phyloP scores from a whole-genome alignment of 2,329 filamentous ascomycete species.

The Elsinoe perseae region DNA sequence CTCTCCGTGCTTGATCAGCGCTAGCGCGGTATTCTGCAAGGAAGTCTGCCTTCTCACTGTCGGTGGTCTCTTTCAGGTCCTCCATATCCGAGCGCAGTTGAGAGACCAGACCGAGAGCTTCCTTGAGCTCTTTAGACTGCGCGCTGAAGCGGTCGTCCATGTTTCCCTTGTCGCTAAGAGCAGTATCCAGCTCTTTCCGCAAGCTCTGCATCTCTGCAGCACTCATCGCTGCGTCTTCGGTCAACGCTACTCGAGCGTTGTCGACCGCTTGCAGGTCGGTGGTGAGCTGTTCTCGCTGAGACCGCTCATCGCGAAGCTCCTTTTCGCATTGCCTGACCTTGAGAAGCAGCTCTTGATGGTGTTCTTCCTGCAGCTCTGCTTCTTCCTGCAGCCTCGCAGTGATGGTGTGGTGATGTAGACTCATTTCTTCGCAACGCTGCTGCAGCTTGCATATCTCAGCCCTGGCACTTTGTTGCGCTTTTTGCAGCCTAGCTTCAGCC shows the following conservation, averaged over 20 bases:
- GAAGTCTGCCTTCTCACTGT: constrained; percentile 6
- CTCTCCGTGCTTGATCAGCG: neutral
- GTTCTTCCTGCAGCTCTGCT: constrained; percentile 36
- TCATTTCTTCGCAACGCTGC: constrained; percentile 36
- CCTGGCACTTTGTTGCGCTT: constrained; percentile 31
- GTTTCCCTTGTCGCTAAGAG: neutral
- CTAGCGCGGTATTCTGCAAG: neutral
- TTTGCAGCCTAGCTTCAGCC: constrained; percentile 32
- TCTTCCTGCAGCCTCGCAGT: constrained; percentile 40
- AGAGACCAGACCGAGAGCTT: constrained; percentile 5
- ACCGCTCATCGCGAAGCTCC: neutral
- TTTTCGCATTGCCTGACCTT: neutral
- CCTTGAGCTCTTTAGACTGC: neutral
- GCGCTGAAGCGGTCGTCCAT: neutral
- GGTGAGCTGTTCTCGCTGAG: neutral
- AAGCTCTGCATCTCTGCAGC: neutral
- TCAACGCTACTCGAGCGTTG: neutral
- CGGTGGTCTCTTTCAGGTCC: neutral
- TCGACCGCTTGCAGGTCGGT: neutral
- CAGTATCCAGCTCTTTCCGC: neutral
- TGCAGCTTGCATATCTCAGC: constrained; percentile 34
- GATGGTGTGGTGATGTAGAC: constrained; percentile 38
- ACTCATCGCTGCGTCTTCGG: too few species aligned
- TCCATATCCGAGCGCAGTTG: constrained; percentile 15
- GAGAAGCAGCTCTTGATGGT: constrained; percentile 22